Percentiles rank a stretch among this genome's conserved stretches.
These are phyloP conservation scores for Arthrobotrys entomopaga DNA, from an alignment of 2,329 filamentous ascomycete species.

Conservation along the genomic window DNA sequence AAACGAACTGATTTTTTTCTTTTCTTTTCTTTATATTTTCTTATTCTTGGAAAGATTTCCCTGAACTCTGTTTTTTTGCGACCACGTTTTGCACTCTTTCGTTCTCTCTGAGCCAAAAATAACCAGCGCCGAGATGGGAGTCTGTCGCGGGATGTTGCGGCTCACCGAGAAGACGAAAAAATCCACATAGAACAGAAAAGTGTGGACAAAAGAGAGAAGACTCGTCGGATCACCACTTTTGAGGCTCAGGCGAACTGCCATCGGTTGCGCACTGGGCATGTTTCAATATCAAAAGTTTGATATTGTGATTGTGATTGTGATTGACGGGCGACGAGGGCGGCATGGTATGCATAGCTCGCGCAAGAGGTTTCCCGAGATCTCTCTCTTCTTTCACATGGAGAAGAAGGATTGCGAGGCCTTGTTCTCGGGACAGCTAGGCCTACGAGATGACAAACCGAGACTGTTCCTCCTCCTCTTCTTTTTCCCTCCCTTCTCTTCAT, in stretches of 20 bases:
- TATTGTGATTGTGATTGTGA: conserved; percentile 37
- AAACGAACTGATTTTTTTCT: conserved; percentile 1
- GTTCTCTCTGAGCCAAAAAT: conserved; percentile 2
- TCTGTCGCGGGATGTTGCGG: conserved; percentile 24
- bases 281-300: conserved; percentile 52
- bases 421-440: no score
- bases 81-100: conserved; percentile 1
- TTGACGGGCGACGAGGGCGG: conserved; percentile 18
- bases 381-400: neutral
- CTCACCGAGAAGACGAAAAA: neutral
- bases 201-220: neutral
- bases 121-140: neutral
- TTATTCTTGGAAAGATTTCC: conserved; percentile 1
- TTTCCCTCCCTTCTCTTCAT: neutral
- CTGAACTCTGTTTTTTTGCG: conserved; percentile 11
- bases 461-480: no score
- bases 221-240: conserved; percentile 14
- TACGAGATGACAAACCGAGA: no score
- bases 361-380: conserved; percentile 30
- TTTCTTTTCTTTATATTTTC: conserved; percentile 7
- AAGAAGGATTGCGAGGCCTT: no score
- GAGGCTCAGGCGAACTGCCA: conserved; percentile 25
- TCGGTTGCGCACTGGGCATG: conserved; percentile 32
- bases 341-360: conserved; percentile 41
- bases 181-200: neutral